Evolutionary conservation across 306 rosid species (phyloP).

Genomic region (Castanea crenata): DNA sequence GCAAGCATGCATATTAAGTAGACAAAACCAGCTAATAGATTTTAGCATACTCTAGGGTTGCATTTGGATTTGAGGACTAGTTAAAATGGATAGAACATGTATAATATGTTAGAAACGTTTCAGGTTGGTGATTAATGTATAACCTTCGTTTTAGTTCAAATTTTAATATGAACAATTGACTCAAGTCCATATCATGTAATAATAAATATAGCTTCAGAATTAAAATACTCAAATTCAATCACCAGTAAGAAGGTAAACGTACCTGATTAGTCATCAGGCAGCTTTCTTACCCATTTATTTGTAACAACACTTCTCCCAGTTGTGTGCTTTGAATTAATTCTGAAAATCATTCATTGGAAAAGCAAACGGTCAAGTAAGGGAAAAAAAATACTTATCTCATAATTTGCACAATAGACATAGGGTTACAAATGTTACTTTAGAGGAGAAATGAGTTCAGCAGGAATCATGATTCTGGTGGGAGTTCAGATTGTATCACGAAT

Average conservation of each 20-base stretch:
- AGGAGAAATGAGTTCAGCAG: neutral
- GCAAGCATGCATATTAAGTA: neutral
- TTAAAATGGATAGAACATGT: no score
- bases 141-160: neutral
- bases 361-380: neutral
- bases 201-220: neutral
- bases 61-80: no score
- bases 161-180: neutral
- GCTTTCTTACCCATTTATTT: neutral
- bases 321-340: neutral
- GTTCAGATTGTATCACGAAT: neutral
- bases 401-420: neutral
- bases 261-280: neutral
- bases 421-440: neutral
- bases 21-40: neutral
- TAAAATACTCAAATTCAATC: neutral
- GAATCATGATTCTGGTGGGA: neutral
- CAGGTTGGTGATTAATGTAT: no score
- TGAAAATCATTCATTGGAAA: neutral
- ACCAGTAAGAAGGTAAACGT: neutral
- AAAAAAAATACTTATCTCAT: neutral
- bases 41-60: no score
- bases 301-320: neutral
- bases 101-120: no score
- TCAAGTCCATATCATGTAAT: neutral